These are phyloP conservation scores for Daldinia caldariorum DNA, from an alignment of 495 filamentous ascomycete species.

Conservation along the genomic window DNA sequence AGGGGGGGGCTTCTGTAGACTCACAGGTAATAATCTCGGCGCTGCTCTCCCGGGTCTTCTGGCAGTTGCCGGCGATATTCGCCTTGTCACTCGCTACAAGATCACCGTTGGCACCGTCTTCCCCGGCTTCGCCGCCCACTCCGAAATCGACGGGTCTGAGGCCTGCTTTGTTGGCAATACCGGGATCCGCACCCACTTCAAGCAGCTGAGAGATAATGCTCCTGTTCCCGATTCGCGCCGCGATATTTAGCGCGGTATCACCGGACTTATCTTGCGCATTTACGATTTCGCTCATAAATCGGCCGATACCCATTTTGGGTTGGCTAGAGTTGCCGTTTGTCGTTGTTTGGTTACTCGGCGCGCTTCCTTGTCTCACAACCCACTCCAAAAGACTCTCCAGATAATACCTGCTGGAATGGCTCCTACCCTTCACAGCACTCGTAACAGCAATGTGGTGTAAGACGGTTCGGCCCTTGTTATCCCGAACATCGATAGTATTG, in stretches of 20 bases:
- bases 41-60: constrained; percentile 66
- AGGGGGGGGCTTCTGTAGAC: constrained; percentile 41
- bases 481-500: constrained; percentile 88
- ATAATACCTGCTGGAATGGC: constrained; percentile 87
- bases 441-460: constrained; percentile 96
- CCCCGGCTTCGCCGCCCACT: constrained; percentile 68
- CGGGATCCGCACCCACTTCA: constrained; percentile 90
- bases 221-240: constrained; percentile 86
- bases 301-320: constrained; percentile 80
- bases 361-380: constrained; percentile 84
- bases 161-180: constrained; percentile 87
- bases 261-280: constrained; percentile 91
- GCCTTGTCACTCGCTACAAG: constrained; percentile 39
- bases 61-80: constrained; percentile 48
- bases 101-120: constrained; percentile 58
- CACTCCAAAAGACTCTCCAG: constrained; percentile 92
- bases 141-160: constrained; percentile 91
- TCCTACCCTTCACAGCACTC: constrained; percentile 89
- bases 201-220: constrained; percentile 92
- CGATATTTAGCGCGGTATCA: constrained; percentile 94
- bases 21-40: constrained; percentile 76
- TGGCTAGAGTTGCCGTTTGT: constrained; percentile 47
- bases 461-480: constrained; percentile 88
- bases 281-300: constrained; percentile 95
- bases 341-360: constrained; percentile 64